Evolutionary conservation across 345 rosid species (phyloP).

Genomic region (Iberis pinnata): DNA sequence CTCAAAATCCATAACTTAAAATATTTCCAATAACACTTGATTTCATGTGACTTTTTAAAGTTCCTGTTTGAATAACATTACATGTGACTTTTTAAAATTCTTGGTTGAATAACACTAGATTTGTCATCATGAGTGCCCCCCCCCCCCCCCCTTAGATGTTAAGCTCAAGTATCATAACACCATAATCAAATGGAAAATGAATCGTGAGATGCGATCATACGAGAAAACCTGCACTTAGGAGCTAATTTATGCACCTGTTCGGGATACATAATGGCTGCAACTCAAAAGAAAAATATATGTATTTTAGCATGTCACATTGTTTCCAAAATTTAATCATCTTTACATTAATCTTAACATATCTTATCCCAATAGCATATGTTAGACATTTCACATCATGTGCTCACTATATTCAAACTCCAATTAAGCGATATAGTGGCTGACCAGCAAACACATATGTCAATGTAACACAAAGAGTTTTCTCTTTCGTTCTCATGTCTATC

Average conservation of each 20-base stretch:
- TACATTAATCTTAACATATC: background rate
- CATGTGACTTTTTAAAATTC: no score
- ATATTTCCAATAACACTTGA: no score
- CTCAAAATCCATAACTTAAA: no score
- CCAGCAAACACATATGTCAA: background rate
- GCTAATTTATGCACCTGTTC: background rate
- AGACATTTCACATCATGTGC: slow-evolving; percentile 1
- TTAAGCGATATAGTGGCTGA: slow-evolving; percentile 1
- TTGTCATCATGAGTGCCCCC: no score
- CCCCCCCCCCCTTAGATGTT: background rate
- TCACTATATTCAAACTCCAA: background rate
- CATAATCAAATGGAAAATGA: background rate
- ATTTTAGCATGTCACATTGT: background rate
- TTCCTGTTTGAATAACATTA: no score
- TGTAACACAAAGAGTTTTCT: background rate
- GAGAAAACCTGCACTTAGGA: background rate
- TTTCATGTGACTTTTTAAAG: no score
- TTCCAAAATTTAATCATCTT: background rate
- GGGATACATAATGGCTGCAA: background rate
- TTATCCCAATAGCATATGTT: background rate
- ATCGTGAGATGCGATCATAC: background rate
- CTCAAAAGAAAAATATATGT: background rate
- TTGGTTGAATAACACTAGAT: no score
- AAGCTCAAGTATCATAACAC: background rate
- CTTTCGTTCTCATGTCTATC: background rate